Evolutionary conservation across 2,329 filamentous ascomycete species (phyloP), one percentile per base, ranked within the genome.

Genomic region (Claviceps arundinis): DNA sequence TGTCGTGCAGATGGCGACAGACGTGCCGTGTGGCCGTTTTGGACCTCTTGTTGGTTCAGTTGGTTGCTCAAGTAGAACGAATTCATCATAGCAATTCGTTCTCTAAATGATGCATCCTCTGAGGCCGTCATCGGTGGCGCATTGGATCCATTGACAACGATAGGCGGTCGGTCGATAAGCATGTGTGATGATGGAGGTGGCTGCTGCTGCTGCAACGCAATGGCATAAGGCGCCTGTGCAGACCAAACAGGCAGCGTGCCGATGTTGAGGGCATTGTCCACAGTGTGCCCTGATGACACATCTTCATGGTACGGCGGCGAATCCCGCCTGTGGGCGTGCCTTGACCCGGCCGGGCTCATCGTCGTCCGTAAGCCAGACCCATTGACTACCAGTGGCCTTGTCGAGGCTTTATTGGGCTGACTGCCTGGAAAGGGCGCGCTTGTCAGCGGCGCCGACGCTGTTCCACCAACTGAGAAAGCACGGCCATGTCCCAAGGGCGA

Each of bases 311-410:
- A 24, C 13, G 40, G 26, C 26, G 22, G 26, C 5, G 17, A 30
- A 37, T 44, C 48, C 11, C 30, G 40, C 30, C 22, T 44, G 26
- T 43, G 48, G 22, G 34, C 19, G 37, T 56, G 62, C 24, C 54
- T 59, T 19, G 57, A 57, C 50, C 58, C 61, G 7, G 53, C 45
- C 7, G 50, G 19, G 6, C 43, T 38, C 42, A 47, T 55, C 42
- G 63, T 65, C 5, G 67, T 64, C 54, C 65, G 69, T 45, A 70
- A 57, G 5, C 65, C 65, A 4, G 73, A 74, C 4, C 74, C 74
- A 51, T 77, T 76, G 3, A 79, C 77, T 9, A 81, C 72, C 2
- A 80, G 62, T 0, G 78, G 77, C 11, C 75, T 70, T 7, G 69
- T 61, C 19, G 59, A 55, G 40, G 61, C 61, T 37, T 62, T 70